Evolutionary conservation across 2,329 filamentous ascomycete species (phyloP).

Genomic region (Xylaria hypoxylon): DNA sequence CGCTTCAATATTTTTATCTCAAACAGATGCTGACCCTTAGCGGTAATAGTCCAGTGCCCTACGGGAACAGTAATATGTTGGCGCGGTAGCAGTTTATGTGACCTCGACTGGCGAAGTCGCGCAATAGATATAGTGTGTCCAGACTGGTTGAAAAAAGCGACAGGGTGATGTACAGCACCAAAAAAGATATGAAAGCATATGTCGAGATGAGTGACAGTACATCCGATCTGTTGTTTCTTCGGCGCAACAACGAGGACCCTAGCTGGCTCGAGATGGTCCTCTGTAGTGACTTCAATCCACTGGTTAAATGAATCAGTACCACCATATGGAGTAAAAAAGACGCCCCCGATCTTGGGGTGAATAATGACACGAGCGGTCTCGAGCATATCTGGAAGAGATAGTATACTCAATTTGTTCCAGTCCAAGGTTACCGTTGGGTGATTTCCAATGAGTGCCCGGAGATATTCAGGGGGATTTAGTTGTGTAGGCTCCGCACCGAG

Average conservation of each 20-base stretch:
- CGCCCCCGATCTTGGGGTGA: not conserved
- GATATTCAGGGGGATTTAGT: too few species aligned
- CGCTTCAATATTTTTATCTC: constrained; percentile 20
- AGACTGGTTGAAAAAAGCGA: constrained; percentile 1
- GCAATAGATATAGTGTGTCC: not conserved
- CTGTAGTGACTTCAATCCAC: constrained; percentile 3
- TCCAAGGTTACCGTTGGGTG: not conserved
- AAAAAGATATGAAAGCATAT: constrained; percentile 2
- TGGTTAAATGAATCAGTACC: not conserved
- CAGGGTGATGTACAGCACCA: not conserved
- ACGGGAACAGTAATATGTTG: not conserved
- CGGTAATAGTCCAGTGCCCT: constrained; percentile 1
- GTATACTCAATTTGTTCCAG: not conserved
- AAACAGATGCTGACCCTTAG: not conserved
- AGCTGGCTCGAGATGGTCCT: not conserved
- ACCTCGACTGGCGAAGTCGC: not conserved
- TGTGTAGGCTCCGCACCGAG: too few species aligned
- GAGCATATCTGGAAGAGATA: not conserved
- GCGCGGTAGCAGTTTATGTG: not conserved
- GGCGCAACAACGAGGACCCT: constrained; percentile 7
- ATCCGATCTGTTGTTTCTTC: not conserved
- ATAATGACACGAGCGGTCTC: constrained; percentile 3
- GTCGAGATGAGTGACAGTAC: not conserved
- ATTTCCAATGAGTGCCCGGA: not conserved
- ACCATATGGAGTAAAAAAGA: not conserved